phyloP scores from a whole-genome alignment of 2,329 filamentous ascomycete genomes.

The Acrocalymma vagum region DNA sequence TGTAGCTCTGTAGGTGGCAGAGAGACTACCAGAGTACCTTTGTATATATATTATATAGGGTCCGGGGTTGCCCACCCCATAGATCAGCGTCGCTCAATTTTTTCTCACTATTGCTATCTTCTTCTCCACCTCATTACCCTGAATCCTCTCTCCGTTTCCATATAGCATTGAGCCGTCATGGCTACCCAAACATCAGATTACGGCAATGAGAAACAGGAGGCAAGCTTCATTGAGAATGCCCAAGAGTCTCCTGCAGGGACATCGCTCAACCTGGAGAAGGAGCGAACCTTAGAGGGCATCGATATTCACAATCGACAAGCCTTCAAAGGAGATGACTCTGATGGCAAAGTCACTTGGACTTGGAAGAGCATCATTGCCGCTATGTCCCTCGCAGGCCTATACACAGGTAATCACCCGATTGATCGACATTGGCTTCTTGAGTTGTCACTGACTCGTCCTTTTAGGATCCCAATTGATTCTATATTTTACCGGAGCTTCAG shows the following conservation, averaged over 20 bases:
- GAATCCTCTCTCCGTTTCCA: conserved; percentile 1
- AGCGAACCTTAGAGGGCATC: conserved; percentile 36
- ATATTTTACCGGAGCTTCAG: conserved; percentile 43
- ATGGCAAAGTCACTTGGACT: conserved; percentile 49
- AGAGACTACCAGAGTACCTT: too few species aligned
- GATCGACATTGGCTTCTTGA: too few species aligned
- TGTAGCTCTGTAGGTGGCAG: conserved; percentile 12
- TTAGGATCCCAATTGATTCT: conserved; percentile 44
- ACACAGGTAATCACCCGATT: conserved; percentile 41
- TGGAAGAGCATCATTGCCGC: conserved; percentile 43
- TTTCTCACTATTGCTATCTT: background rate
- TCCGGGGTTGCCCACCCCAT: background rate
- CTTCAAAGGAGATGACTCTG: conserved; percentile 50
- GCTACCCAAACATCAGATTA: conserved; percentile 18
- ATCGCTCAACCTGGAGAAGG: conserved; percentile 32
- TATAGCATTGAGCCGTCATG: conserved; percentile 15
- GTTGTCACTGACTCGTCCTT: too few species aligned
- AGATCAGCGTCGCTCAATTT: background rate
- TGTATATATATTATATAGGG: conserved; percentile 3
- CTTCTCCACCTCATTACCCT: background rate
- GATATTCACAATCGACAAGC: conserved; percentile 46
- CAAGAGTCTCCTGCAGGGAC: conserved; percentile 23
- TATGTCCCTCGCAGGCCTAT: conserved; percentile 47
- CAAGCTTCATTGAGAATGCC: conserved; percentile 32
- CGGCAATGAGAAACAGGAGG: conserved; percentile 32